These are phyloP conservation scores for Nannochloropsis gaditana DNA, from an alignment of 108 stramenopile species.

Conservation along the genomic window DNA sequence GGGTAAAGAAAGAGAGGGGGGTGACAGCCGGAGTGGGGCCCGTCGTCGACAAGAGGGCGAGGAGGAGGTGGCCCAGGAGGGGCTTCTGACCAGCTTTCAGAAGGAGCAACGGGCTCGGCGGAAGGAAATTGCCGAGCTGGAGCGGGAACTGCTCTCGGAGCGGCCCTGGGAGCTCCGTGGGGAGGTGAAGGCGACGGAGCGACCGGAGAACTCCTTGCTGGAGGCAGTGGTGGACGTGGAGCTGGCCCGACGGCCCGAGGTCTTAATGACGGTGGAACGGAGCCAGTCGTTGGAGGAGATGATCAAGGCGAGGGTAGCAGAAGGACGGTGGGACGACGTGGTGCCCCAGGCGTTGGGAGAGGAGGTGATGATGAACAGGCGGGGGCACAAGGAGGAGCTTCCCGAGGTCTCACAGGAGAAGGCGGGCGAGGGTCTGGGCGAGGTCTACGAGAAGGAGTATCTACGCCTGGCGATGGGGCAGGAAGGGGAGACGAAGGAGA, in stretches of 20 bases:
- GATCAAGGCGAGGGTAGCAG: conserved; percentile 81
- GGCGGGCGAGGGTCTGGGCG: conserved; percentile 86
- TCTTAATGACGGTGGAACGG: conserved; percentile 77
- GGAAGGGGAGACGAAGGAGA: conserved; percentile 61
- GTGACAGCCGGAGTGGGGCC: background rate
- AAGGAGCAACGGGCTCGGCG: conserved; percentile 56
- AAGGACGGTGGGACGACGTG: conserved; percentile 93
- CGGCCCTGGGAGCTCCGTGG: conserved; percentile 94
- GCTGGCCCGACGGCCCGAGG: conserved; percentile 68
- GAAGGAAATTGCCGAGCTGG: conserved; percentile 73
- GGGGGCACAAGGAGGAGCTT: conserved; percentile 62
- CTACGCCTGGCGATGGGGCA: conserved; percentile 75
- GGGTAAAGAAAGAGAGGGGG: background rate
- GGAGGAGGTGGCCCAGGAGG: conserved; percentile 21
- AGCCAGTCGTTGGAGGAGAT: conserved; percentile 75
- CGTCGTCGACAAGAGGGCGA: conserved; percentile 30
- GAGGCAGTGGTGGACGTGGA: conserved; percentile 92
- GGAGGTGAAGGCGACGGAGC: conserved; percentile 64
- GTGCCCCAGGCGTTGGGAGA: conserved; percentile 65
- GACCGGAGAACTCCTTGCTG: conserved; percentile 74
- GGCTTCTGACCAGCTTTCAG: conserved; percentile 42
- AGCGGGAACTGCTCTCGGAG: conserved; percentile 82
- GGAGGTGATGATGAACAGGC: conserved; percentile 89
- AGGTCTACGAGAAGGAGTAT: conserved; percentile 90
- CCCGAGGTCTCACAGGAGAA: conserved; percentile 96